Evolutionary conservation across 257 asterid species (phyloP).

Genomic region (Petunia axillaris): DNA sequence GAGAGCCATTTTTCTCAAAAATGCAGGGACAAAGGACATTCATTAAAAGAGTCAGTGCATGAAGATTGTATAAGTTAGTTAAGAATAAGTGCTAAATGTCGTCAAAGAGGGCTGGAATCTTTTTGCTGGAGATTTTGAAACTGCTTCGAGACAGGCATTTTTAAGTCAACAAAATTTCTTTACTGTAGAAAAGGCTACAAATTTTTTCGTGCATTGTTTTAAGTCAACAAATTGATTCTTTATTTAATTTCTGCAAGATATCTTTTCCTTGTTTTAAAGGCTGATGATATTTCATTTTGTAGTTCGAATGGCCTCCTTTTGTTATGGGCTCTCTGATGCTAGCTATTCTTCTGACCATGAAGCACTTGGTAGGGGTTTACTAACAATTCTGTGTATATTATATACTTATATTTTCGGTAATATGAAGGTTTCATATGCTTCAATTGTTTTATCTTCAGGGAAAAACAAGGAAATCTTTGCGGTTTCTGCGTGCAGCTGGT

Average conservation of each 20-base stretch:
- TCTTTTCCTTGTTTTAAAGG: background rate
- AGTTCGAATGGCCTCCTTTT: slow-evolving; percentile 96
- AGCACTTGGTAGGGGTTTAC: slow-evolving; percentile 70
- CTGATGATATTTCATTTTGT: slow-evolving; percentile 29
- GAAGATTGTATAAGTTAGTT: slow-evolving; percentile 3
- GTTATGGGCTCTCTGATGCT: slow-evolving; percentile 82
- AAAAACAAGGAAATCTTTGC: slow-evolving; percentile 63
- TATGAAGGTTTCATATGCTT: slow-evolving; percentile 30
- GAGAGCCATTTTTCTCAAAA: slow-evolving; percentile 1
- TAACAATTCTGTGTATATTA: slow-evolving; percentile 25
- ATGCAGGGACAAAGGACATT: background rate
- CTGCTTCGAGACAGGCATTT: slow-evolving; percentile 11
- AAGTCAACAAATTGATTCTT: slow-evolving; percentile 10
- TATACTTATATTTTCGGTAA: slow-evolving; percentile 23
- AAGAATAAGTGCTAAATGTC: slow-evolving; percentile 3
- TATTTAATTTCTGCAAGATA: background rate
- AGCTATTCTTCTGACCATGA: slow-evolving; percentile 82
- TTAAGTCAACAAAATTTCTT: background rate
- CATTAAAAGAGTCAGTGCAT: background rate
- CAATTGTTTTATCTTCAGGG: slow-evolving; percentile 60
- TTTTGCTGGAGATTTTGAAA: slow-evolving; percentile 9
- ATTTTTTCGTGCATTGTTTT: background rate
- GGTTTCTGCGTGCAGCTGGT: slow-evolving; percentile 89
- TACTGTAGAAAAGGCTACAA: background rate
- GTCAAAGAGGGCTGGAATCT: background rate